A percentile compares a stretch with the other conserved stretches of the same genome.
phyloP scores from a whole-genome alignment of 352 stramenopile species.

The Pythium brachiatum region DNA sequence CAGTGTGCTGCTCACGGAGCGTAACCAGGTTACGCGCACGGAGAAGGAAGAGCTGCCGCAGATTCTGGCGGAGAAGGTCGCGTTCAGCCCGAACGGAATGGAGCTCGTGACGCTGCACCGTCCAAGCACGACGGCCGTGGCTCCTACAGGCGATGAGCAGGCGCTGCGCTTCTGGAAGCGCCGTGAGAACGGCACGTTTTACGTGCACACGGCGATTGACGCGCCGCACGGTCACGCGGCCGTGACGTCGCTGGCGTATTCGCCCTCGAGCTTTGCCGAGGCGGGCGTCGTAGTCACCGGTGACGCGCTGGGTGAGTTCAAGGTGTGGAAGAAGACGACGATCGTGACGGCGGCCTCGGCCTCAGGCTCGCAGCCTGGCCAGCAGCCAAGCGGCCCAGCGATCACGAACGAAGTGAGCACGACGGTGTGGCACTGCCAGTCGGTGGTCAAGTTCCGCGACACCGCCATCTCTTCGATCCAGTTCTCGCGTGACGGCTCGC shows the following conservation, averaged over 20 bases:
- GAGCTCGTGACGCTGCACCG: conserved; percentile 66
- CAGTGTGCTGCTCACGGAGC: conserved; percentile 68
- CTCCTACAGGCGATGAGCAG: conserved; percentile 43
- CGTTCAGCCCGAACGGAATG: conserved; percentile 48
- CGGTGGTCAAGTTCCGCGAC: conserved; percentile 74
- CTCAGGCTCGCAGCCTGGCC: background rate
- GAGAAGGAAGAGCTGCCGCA: conserved; percentile 58
- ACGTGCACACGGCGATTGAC: conserved; percentile 80
- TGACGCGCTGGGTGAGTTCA: conserved; percentile 72
- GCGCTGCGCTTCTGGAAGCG: conserved; percentile 76
- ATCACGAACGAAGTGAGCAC: conserved; percentile 24
- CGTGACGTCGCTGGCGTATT: conserved; percentile 61
- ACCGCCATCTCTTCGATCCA: conserved; percentile 61
- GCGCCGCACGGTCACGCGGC: conserved; percentile 55
- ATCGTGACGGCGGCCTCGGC: conserved; percentile 10
- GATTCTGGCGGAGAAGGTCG: conserved; percentile 47
- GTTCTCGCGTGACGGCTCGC: conserved; percentile 74
- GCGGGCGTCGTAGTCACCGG: conserved; percentile 58
- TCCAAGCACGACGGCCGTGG: conserved; percentile 18
- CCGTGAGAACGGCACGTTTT: conserved; percentile 70
- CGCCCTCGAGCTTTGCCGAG: conserved; percentile 27
- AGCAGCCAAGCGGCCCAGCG: conserved; percentile 14
- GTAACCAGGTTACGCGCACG: conserved; percentile 82
- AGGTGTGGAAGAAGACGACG: conserved; percentile 68
- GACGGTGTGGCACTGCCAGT: conserved; percentile 70